phyloP scores from a whole-genome alignment of 2,329 filamentous ascomycete species.

The Lasiodiplodia theobromae region DNA sequence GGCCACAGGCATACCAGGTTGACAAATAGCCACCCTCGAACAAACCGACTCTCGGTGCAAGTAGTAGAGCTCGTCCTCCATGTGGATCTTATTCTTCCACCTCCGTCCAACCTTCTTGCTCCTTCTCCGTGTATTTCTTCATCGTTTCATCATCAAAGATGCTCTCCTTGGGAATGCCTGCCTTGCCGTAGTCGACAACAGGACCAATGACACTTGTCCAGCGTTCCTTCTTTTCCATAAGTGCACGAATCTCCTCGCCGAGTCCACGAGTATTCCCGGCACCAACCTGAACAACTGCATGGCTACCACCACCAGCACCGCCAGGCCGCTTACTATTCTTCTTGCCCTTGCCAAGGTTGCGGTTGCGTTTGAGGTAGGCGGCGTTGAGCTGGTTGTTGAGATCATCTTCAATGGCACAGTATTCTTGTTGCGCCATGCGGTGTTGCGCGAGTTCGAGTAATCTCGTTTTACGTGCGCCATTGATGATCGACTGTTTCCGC shows the following conservation, averaged over 20 bases:
- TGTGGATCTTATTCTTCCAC: conserved; percentile 67
- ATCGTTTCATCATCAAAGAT: conserved; percentile 80
- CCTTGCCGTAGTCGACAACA: conserved; percentile 84
- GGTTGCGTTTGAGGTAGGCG: conserved; percentile 93
- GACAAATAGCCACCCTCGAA: neutral
- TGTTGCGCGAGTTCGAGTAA: conserved; percentile 88
- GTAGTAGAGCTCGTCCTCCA: too few species aligned
- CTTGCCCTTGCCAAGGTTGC: conserved; percentile 92
- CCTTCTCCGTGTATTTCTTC: conserved; percentile 74
- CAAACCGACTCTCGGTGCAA: neutral
- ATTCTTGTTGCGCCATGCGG: conserved; percentile 95
- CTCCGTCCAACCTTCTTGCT: conserved; percentile 82
- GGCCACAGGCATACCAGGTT: neutral
- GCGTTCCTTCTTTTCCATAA: conserved; percentile 88
- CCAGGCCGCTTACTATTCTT: conserved; percentile 81
- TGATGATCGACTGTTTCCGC: conserved; percentile 82
- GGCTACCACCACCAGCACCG: conserved; percentile 56
- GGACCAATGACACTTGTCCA: conserved; percentile 93
- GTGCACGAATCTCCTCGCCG: conserved; percentile 85
- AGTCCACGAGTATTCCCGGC: conserved; percentile 56
- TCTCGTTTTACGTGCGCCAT: conserved; percentile 87
- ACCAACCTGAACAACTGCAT: conserved; percentile 64
- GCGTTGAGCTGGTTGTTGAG: conserved; percentile 93
- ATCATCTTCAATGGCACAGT: conserved; percentile 95
- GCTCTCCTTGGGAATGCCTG: conserved; percentile 75